phyloP scores from a whole-genome alignment of 2,329 filamentous ascomycete genomes.

The Cladosporium sp. region DNA sequence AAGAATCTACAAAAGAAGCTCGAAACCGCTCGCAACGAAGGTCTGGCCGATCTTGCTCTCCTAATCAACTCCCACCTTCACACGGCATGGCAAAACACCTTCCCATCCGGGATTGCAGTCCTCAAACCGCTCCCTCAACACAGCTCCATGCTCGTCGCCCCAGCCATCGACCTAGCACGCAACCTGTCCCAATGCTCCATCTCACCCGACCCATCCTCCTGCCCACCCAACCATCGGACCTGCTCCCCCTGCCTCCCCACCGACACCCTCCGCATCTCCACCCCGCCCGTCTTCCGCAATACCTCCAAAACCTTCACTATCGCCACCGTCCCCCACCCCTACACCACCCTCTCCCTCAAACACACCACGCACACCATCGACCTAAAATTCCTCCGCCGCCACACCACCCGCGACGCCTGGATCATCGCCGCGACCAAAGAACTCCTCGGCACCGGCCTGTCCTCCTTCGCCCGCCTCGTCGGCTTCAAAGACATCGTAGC shows the following conservation, averaged over 20 bases:
- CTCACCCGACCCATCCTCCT: constrained; percentile 68
- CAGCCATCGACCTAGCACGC: constrained; percentile 66
- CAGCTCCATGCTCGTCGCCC: constrained; percentile 66
- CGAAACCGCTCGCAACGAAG: constrained; percentile 50
- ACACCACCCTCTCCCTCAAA: constrained; percentile 69
- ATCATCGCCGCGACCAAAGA: constrained; percentile 65
- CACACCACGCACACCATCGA: constrained; percentile 45
- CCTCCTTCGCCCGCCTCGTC: constrained; percentile 61
- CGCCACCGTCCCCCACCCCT: constrained; percentile 84
- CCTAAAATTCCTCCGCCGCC: constrained; percentile 44
- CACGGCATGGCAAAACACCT: constrained; percentile 74
- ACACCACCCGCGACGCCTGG: constrained; percentile 73
- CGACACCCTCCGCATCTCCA: constrained; percentile 61
- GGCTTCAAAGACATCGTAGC: constrained; percentile 79
- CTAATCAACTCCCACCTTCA: constrained; percentile 85
- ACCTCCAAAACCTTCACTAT: constrained; percentile 70
- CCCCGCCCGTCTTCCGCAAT: constrained; percentile 65
- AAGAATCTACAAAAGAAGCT: constrained; percentile 60
- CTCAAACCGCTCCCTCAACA: constrained; percentile 73
- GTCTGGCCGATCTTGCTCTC: constrained; percentile 61
- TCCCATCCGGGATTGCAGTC: constrained; percentile 71
- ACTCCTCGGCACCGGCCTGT: constrained; percentile 59
- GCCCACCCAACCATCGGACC: constrained; percentile 72
- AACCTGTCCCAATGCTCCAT: constrained; percentile 71
- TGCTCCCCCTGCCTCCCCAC: constrained; percentile 70